Percentiles rank a stretch among this genome's conserved stretches.
phyloP scores from a whole-genome alignment of 2,329 filamentous ascomycete genomes.

The Fusarium sp. region DNA sequence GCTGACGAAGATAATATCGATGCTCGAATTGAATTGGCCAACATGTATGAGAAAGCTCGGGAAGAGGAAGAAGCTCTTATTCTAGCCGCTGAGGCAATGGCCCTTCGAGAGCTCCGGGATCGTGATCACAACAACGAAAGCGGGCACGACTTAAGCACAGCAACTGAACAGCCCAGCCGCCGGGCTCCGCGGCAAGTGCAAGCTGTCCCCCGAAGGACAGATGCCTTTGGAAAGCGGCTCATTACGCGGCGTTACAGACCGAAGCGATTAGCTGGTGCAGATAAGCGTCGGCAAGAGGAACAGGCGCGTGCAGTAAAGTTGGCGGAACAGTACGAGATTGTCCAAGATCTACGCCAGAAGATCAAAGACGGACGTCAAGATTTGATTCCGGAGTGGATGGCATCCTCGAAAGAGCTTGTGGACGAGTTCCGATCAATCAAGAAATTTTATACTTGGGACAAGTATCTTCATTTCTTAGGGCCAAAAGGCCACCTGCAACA shows the following conservation, averaged over 20 bases:
- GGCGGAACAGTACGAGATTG: constrained; percentile 58
- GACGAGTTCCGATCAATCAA: constrained; percentile 74
- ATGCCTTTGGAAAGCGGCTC: constrained; percentile 39
- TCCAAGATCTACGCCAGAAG: constrained; percentile 57
- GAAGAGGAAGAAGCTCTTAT: constrained; percentile 82
- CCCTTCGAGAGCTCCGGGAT: constrained; percentile 66
- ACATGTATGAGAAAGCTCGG: constrained; percentile 82
- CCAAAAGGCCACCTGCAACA: constrained; percentile 45
- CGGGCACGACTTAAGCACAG: constrained; percentile 1
- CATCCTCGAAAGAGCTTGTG: constrained; percentile 68
- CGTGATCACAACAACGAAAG: constrained; percentile 25
- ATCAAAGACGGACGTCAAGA: constrained; percentile 58
- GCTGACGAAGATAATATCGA: constrained; percentile 79
- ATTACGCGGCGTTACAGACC: constrained; percentile 60
- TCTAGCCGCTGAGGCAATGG: constrained; percentile 80
- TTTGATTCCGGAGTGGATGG: constrained; percentile 67
- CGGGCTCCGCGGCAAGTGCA: constrained; percentile 29
- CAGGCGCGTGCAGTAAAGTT: constrained; percentile 56
- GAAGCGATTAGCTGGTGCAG: constrained; percentile 60
- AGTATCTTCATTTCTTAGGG: constrained; percentile 70
- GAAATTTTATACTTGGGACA: constrained; percentile 75
- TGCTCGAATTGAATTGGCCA: constrained; percentile 82
- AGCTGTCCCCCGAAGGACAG: constrained; percentile 20
- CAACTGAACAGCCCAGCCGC: constrained; percentile 10
- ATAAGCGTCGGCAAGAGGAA: constrained; percentile 60